phyloP scores from a whole-genome alignment of 2,329 filamentous ascomycete genomes.

The Biscogniauxia marginata region DNA sequence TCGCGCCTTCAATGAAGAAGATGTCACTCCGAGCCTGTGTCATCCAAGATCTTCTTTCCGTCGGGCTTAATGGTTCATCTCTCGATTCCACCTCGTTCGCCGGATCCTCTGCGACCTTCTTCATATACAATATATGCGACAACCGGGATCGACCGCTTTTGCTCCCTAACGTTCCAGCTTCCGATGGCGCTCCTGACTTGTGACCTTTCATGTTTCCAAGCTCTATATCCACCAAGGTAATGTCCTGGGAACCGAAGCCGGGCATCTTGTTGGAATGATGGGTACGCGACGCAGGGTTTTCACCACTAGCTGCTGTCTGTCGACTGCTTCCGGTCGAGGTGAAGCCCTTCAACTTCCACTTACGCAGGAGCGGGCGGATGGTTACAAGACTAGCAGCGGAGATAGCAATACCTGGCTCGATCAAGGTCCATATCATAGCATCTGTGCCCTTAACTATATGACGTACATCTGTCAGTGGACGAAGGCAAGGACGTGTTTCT shows the following conservation, averaged over 20 bases:
- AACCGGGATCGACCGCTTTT: constrained; percentile 15
- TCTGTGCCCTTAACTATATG: constrained; percentile 46
- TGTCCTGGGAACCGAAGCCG: constrained; percentile 36
- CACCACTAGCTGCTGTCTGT: constrained; percentile 23
- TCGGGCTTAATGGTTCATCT: constrained; percentile 13
- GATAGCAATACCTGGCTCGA: constrained; percentile 56
- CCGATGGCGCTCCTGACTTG: constrained; percentile 9
- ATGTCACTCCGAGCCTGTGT: constrained; percentile 35
- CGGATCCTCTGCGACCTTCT: constrained; percentile 13
- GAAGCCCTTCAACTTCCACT: constrained; percentile 48
- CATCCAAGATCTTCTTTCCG: constrained; percentile 6
- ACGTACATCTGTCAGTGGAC: not conserved
- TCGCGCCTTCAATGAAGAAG: constrained; percentile 36
- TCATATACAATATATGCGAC: constrained; percentile 13
- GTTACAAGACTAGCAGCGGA: constrained; percentile 53
- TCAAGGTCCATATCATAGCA: constrained; percentile 56
- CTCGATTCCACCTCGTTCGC: constrained; percentile 20
- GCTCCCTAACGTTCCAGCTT: constrained; percentile 9
- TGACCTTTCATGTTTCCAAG: constrained; percentile 15
- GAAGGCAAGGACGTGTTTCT: not conserved
- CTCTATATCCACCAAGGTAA: constrained; percentile 38
- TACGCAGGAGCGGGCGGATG: constrained; percentile 52
- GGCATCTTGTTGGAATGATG: constrained; percentile 32
- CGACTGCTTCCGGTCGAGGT: constrained; percentile 38
- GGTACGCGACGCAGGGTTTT: constrained; percentile 32